phyloP scores from a whole-genome alignment of 306 rosid genomes.

The Crotalaria pallida region DNA sequence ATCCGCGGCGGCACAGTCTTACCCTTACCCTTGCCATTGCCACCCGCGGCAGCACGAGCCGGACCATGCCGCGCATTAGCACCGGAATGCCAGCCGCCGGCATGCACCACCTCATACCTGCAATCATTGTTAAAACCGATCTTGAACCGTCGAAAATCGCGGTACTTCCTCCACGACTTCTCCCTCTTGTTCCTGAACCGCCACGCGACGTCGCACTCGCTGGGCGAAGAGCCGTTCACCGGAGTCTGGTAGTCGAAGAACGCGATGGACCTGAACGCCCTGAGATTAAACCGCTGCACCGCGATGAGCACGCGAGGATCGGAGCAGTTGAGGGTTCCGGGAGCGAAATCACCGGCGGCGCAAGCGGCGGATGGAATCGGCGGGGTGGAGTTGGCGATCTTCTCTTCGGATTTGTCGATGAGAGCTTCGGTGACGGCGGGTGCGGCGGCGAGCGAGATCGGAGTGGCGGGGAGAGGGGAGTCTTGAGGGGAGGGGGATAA shows the following conservation, averaged over 20 bases:
- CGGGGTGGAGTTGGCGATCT: conserved; percentile 29
- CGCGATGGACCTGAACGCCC: conserved; percentile 61
- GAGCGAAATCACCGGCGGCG: not conserved
- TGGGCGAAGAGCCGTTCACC: conserved; percentile 62
- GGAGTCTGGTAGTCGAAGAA: conserved; percentile 73
- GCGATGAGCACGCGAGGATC: conserved; percentile 66
- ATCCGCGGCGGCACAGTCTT: not conserved
- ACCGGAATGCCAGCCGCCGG: conserved; percentile 90
- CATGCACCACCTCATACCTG: conserved; percentile 61
- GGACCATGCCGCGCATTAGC: conserved; percentile 56
- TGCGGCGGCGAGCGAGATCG: conserved; percentile 10
- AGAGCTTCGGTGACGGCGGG: conserved; percentile 48
- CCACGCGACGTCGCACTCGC: conserved; percentile 90
- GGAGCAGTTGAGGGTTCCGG: conserved; percentile 55
- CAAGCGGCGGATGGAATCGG: not conserved
- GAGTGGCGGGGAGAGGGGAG: conserved; percentile 26
- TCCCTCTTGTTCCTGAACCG: conserved; percentile 84
- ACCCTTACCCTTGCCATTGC: not conserved
- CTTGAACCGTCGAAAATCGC: conserved; percentile 82
- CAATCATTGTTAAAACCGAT: conserved; percentile 52
- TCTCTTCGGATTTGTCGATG: conserved; percentile 49
- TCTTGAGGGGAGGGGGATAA: conserved; percentile 29
- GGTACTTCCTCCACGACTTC: conserved; percentile 91
- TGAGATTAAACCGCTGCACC: conserved; percentile 68
- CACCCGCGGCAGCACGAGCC: not conserved